Base-by-base conservation (phyloP, 106 monocot species). In the Amphibolis antarctica region DNA sequence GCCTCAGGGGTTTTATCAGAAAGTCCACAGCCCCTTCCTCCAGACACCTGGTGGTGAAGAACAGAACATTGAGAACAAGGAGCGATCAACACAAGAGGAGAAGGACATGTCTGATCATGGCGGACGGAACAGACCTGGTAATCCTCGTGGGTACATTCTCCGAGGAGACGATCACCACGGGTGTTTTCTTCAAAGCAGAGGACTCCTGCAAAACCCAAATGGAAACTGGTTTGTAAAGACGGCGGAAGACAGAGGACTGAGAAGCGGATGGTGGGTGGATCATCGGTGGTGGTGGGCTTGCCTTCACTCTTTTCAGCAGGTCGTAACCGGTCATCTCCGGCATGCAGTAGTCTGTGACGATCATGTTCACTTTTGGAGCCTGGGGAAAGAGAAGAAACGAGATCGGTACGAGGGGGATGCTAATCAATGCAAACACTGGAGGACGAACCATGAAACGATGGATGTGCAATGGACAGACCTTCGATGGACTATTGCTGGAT, bases 311-410 rank as follows among this genome's bases (percentile, higher is more conserved):
- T 50, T 88, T 88, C 25, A 92, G 85, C 17, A 92, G 92, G 30
- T 92, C 92, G 60, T 80, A 83, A 0, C 93, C 93, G 0, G 88
- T 93, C 93, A 93, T 93, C 69, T 81, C 93, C 42, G 93, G 93
- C 93, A 93, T 93, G 83, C 80, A 88, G 64, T 88, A 93, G 54
- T 93, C 92, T 1, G 92, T 93, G 24, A 92, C 82, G 21, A 92
- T 92, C 92, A 92, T 78, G 55, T 70, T 88, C 25, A 92, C 84
- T 30, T 82, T 71, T 6, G 69, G 49, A 18, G 70, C 80, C 84
- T 86, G 77, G 50, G n/a, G 10, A 18, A n/a, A 12, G 42, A 56
- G 30, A 54, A 68, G 21, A 5, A 65, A 46, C 1, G 22, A 21
- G 53, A 53, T n/a, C n/a, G n/a, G n/a, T n/a, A n/a, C n/a, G n/a